Evolutionary conservation across 2,329 filamentous ascomycete species (phyloP).

Genomic region (Thelonectria discophora): DNA sequence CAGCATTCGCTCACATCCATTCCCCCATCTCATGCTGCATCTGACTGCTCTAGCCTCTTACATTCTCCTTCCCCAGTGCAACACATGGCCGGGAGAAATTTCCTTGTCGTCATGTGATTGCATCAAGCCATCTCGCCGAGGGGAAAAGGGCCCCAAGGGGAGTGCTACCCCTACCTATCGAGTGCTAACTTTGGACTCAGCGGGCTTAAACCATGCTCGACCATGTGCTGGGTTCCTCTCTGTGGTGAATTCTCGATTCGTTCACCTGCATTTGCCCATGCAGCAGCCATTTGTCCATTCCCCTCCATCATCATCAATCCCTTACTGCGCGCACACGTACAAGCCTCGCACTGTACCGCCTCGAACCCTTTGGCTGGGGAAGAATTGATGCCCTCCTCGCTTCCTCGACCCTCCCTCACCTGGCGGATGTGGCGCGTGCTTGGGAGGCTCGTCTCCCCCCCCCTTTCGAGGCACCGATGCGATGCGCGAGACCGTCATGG

Average conservation of each 20-base stretch:
- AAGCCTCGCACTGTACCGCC: constrained; percentile 16
- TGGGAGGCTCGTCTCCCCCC: constrained; percentile 13
- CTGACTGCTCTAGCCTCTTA: constrained; percentile 16
- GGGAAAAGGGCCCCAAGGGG: too few species aligned
- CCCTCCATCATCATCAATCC: constrained; percentile 9
- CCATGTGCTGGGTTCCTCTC: background rate
- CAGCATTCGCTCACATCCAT: constrained; percentile 14
- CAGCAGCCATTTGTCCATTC: background rate
- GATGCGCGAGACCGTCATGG: background rate
- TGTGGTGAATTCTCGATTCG: constrained; percentile 4
- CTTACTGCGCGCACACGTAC: constrained; percentile 5
- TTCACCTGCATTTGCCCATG: constrained; percentile 14
- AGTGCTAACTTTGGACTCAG: background rate
- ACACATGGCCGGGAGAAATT: too few species aligned
- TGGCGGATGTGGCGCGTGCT: constrained; percentile 19
- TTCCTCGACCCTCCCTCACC: constrained; percentile 17
- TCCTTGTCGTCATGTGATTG: too few species aligned
- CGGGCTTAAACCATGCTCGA: background rate
- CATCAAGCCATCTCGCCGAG: too few species aligned
- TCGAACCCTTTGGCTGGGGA: constrained; percentile 12
- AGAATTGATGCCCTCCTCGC: constrained; percentile 1
- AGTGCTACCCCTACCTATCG: too few species aligned
- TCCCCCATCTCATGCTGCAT: constrained; percentile 1
- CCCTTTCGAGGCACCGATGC: constrained; percentile 20
- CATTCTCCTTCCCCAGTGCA: background rate